These are phyloP conservation scores for Xenoacremonium recifei DNA, from an alignment of 2,329 filamentous ascomycete genomes.

Conservation along the genomic window DNA sequence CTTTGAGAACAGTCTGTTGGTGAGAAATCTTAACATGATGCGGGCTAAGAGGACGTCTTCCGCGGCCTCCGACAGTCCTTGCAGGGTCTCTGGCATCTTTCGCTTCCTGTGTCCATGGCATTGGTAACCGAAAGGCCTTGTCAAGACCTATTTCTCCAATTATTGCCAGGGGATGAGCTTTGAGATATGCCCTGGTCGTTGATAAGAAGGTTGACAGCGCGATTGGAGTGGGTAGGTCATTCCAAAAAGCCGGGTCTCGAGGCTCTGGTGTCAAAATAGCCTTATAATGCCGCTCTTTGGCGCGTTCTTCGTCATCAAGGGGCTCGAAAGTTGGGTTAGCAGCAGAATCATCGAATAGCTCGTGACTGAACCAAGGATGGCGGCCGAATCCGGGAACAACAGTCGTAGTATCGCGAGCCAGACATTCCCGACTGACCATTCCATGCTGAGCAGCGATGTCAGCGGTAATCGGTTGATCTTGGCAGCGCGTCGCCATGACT, in stretches of 20 bases:
- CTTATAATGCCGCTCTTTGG: slow-evolving; percentile 20
- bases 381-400: slow-evolving; percentile 21
- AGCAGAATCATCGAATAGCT: slow-evolving; percentile 16
- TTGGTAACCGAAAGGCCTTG: slow-evolving; percentile 68
- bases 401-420: slow-evolving; percentile 1
- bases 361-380: slow-evolving; percentile 25
- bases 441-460: slow-evolving; percentile 10
- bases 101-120: slow-evolving; percentile 44
- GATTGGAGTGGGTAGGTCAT: slow-evolving; percentile 54
- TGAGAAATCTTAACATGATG: slow-evolving; percentile 64
- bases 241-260: slow-evolving; percentile 17
- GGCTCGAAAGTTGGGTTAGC: slow-evolving; percentile 2
- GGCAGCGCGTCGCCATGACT: slow-evolving; percentile 23
- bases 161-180: slow-evolving; percentile 58
- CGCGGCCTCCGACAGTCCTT: slow-evolving; percentile 64
- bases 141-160: slow-evolving; percentile 75
- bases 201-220: slow-evolving; percentile 56
- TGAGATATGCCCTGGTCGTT: slow-evolving; percentile 53
- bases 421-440: not conserved
- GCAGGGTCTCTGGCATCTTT: slow-evolving; percentile 14
- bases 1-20: slow-evolving; percentile 60
- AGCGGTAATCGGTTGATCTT: slow-evolving; percentile 17
- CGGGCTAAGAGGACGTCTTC: slow-evolving; percentile 63
- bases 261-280: slow-evolving; percentile 12
- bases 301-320: not conserved